Conservation (phyloP, 2,329 filamentous ascomycete species). For the Atkinsonella texensis region DNA sequence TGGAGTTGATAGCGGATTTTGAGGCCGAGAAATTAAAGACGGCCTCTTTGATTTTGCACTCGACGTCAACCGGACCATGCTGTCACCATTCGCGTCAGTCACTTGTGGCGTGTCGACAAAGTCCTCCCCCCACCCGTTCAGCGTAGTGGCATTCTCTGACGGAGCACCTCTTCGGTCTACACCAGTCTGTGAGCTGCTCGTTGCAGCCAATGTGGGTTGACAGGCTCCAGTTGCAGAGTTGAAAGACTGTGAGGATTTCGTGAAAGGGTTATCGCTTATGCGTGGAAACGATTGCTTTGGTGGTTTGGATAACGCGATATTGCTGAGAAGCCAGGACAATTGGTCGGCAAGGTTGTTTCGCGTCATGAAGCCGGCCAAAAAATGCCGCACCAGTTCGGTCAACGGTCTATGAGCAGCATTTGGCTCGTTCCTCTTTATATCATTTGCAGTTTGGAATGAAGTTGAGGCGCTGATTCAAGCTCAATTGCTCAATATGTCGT, state of each 20-base stretch:
- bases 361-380: conserved; percentile 41
- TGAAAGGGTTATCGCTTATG: conserved; percentile 15
- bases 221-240: conserved; percentile 1
- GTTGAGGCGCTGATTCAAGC: neutral
- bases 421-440: neutral
- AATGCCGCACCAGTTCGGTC: neutral
- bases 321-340: conserved; percentile 44
- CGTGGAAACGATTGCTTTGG: conserved; percentile 26
- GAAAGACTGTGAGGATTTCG: conserved; percentile 16
- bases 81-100: conserved; percentile 17
- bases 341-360: conserved; percentile 48
- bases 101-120: conserved; percentile 16
- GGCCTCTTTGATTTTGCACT: conserved; percentile 33
- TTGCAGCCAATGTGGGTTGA: neutral
- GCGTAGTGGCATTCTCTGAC: conserved; percentile 12
- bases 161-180: neutral
- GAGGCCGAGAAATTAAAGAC: conserved; percentile 28
- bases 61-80: conserved; percentile 34
- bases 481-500: neutral
- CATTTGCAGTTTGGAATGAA: neutral
- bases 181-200: neutral
- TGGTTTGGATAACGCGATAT: conserved; percentile 29
- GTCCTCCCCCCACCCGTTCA: conserved; percentile 11
- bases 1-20: conserved; percentile 31
- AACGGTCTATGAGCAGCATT: neutral